A percentile compares a stretch with the other conserved stretches of the same genome.
phyloP scores from a whole-genome alignment of 2,329 filamentous ascomycete genomes.

The Fusarium haematococcum region DNA sequence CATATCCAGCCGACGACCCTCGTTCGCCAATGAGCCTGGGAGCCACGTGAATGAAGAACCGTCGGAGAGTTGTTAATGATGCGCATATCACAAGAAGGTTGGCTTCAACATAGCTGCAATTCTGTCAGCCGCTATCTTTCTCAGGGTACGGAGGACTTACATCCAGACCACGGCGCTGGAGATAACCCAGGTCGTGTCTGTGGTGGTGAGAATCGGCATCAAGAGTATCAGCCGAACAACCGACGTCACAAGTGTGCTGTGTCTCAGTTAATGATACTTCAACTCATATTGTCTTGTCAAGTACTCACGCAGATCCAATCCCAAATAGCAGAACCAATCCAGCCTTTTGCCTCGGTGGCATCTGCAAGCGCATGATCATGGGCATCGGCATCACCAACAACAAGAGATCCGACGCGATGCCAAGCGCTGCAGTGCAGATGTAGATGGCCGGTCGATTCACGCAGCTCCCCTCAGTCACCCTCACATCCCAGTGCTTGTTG shows the following conservation, averaged over 20 bases:
- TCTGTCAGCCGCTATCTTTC: constrained; percentile 8
- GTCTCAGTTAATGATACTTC: constrained; percentile 6
- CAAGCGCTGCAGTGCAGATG: constrained; percentile 55
- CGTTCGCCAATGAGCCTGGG: constrained; percentile 40
- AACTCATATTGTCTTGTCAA: not conserved
- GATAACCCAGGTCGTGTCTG: constrained; percentile 49
- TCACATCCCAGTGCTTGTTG: constrained; percentile 46
- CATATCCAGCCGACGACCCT: constrained; percentile 21
- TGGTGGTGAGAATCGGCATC: constrained; percentile 38
- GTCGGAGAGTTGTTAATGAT: constrained; percentile 51
- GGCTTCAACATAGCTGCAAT: constrained; percentile 48
- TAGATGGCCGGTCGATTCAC: constrained; percentile 49
- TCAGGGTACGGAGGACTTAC: constrained; percentile 28
- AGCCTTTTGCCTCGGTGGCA: constrained; percentile 60
- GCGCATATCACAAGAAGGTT: constrained; percentile 53
- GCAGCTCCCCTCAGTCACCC: constrained; percentile 51
- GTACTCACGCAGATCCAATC: constrained; percentile 53
- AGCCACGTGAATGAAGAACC: constrained; percentile 49
- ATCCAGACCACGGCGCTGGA: constrained; percentile 46
- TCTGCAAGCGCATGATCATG: constrained; percentile 57
- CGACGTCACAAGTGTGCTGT: constrained; percentile 52
- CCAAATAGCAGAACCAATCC: constrained; percentile 58
- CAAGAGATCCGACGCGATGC: constrained; percentile 60
- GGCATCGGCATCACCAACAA: constrained; percentile 60
- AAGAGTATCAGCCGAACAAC: constrained; percentile 49